These are phyloP conservation scores for Myxozyma geophila DNA, from an alignment of 805 yeast genomes.

Conservation along the genomic window DNA sequence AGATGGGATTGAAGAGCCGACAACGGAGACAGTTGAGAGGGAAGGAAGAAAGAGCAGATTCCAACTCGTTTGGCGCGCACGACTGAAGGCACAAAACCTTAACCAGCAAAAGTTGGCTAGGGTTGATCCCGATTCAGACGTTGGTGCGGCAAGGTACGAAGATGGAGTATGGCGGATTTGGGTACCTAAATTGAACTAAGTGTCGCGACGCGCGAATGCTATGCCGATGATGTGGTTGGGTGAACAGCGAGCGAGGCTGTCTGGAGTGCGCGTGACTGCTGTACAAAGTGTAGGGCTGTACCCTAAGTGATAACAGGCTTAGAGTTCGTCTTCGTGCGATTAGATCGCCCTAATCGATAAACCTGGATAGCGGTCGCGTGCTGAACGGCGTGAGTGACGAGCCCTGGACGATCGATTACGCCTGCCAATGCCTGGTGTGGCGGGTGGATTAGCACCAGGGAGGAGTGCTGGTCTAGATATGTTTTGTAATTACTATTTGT, in stretches of 20 bases:
- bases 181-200: slow-evolving; percentile 10
- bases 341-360: slow-evolving; percentile 1
- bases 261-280: slow-evolving; percentile 9
- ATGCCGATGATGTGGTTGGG: slow-evolving; percentile 1
- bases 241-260: background rate
- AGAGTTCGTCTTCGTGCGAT: background rate
- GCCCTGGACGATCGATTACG: too few relatives aligned
- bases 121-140: background rate
- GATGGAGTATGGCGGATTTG: background rate
- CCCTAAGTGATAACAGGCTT: background rate
- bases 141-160: slow-evolving; percentile 7
- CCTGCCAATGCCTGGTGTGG: too few relatives aligned
- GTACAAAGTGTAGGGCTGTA: background rate
- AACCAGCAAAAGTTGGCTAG: background rate
- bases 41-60: slow-evolving; percentile 1
- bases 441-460: too few relatives aligned
- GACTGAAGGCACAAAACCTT: background rate
- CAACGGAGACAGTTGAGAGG: background rate
- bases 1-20: slow-evolving; percentile 8
- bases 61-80: background rate
- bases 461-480: too few relatives aligned
- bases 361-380: slow-evolving; percentile 10
- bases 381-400: too few relatives aligned
- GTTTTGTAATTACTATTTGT: too few relatives aligned
- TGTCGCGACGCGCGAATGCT: background rate